phyloP scores from a whole-genome alignment of 768 basidiomycete genomes.

The Auricularia cornea region DNA sequence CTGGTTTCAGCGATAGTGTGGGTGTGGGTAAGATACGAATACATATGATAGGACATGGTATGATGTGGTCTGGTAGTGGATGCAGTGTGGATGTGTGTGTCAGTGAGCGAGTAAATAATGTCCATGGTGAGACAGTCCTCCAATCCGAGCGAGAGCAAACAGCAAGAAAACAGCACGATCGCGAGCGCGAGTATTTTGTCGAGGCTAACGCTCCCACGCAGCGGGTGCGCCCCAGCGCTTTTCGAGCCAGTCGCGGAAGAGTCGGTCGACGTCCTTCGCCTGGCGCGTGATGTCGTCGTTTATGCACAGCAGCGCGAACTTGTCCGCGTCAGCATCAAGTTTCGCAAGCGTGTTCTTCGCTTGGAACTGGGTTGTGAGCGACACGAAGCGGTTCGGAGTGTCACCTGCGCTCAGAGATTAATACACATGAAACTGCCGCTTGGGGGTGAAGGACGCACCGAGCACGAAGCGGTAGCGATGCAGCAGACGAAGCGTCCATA shows the following conservation, averaged over 20 bases:
- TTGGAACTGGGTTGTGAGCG: background rate
- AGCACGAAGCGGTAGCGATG: slow-evolving; percentile 11
- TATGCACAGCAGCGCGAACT: slow-evolving; percentile 9
- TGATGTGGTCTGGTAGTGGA: background rate
- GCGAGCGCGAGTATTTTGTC: background rate
- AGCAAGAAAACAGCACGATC: background rate
- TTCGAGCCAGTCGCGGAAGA: slow-evolving; percentile 10
- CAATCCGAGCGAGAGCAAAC: background rate
- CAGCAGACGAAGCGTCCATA: slow-evolving; percentile 5
- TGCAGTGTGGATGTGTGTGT: background rate
- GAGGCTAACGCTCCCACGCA: slow-evolving; percentile 5
- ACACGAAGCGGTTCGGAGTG: slow-evolving; percentile 1
- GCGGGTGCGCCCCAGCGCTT: slow-evolving; percentile 6
- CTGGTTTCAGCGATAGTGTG: background rate
- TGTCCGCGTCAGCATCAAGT: background rate
- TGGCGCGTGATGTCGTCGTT: slow-evolving; percentile 9
- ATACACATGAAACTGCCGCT: background rate
- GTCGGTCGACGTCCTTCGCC: slow-evolving; percentile 1
- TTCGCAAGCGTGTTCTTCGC: background rate
- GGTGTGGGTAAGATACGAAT: background rate
- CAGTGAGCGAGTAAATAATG: background rate
- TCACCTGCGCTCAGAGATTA: too few relatives aligned
- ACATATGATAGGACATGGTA: background rate
- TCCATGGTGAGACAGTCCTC: too few relatives aligned
- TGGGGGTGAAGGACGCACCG: slow-evolving; percentile 6